phyloP scores from a whole-genome alignment of 2,329 filamentous ascomycete genomes.

The Exophiala oligosperma region DNA sequence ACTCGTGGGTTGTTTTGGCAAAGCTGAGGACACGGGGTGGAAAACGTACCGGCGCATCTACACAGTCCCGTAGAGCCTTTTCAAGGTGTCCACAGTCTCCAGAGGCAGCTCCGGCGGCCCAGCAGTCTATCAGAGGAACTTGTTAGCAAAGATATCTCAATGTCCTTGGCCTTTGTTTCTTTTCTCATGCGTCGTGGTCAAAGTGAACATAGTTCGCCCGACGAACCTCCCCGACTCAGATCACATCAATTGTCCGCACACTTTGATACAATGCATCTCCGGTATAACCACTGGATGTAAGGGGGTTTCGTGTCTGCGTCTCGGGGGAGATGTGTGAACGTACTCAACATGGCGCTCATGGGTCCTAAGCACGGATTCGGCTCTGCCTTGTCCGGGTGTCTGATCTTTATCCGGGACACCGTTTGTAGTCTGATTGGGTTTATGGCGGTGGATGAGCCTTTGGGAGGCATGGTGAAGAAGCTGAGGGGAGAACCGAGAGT shows the following conservation, averaged over 20 bases:
- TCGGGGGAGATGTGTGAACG: conserved; percentile 26
- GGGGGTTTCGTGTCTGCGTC: too few relatives aligned
- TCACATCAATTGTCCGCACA: too few relatives aligned
- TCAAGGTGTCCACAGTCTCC: conserved; percentile 62
- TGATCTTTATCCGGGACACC: conserved; percentile 59
- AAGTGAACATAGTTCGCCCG: too few relatives aligned
- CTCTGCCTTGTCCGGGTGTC: conserved; percentile 62
- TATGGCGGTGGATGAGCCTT: conserved; percentile 44
- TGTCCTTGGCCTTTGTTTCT: too few relatives aligned
- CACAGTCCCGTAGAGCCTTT: conserved; percentile 64
- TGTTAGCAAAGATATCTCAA: conserved; percentile 7
- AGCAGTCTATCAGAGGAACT: conserved; percentile 40
- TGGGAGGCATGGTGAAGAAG: conserved; percentile 43
- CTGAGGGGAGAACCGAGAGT: neutral
- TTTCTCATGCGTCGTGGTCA: too few relatives aligned
- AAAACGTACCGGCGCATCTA: conserved; percentile 73
- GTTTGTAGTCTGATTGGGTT: conserved; percentile 49
- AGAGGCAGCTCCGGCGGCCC: conserved; percentile 41
- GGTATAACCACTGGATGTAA: neutral
- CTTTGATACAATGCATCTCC: neutral
- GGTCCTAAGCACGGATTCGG: conserved; percentile 64
- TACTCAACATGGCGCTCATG: conserved; percentile 69
- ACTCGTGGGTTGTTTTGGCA: too few relatives aligned
- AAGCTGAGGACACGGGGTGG: neutral
- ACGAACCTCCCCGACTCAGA: too few relatives aligned